Evolutionary conservation across 441 rosid genomes (phyloP).

Genomic region (Sinapis alba): DNA sequence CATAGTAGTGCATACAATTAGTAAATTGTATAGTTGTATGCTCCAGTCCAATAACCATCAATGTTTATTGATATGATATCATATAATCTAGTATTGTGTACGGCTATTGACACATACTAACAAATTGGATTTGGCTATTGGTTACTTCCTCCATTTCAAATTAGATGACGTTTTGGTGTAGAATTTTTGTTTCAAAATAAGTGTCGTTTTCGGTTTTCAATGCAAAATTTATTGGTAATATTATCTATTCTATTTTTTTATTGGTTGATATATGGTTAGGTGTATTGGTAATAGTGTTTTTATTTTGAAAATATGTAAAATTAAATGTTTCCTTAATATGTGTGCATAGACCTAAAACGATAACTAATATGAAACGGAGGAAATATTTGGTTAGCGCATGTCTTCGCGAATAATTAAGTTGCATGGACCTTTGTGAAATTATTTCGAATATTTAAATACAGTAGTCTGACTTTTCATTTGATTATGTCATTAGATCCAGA

Average conservation of each 20-base stretch:
- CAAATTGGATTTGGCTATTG: neutral
- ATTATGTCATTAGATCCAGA: neutral
- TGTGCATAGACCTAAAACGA: no score
- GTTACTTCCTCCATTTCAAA: no score
- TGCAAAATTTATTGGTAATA: no score
- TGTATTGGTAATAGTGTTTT: no score
- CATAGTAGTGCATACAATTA: neutral
- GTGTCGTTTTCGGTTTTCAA: no score
- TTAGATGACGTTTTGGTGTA: no score
- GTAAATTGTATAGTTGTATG: neutral
- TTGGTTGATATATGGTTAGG: no score
- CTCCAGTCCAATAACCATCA: neutral
- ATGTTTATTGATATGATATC: neutral
- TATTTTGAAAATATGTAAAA: no score
- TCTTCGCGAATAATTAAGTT: conserved; percentile 17
- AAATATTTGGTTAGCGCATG: conserved; percentile 7
- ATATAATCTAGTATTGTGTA: neutral
- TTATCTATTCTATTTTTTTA: no score
- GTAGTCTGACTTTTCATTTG: conserved; percentile 13
- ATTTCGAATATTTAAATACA: conserved; percentile 6
- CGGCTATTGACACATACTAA: neutral
- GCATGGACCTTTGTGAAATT: conserved; percentile 6
- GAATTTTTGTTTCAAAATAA: no score
- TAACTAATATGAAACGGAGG: no score
- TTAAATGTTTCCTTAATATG: no score